Base-by-base conservation (phyloP, 2,329 filamentous ascomycete genomes). In the Aureobasidium lini region DNA sequence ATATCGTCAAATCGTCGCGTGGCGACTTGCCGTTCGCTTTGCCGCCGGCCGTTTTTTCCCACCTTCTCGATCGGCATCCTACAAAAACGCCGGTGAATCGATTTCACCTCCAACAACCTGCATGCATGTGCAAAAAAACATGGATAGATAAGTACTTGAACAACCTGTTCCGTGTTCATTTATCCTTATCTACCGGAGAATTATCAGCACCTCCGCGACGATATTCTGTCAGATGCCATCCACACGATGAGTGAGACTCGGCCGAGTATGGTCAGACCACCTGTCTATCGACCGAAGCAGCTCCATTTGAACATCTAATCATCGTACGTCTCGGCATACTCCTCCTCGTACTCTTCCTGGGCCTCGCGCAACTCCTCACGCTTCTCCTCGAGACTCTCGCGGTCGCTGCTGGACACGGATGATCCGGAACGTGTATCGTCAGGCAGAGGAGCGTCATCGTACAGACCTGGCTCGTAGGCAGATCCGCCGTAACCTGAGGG, bases 271-370 rank as follows among this genome's bases (percentile, higher is more conserved):
- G 37, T 39, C 16, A 23, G 31, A 32, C n/a, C 44, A n/a, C 46
- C 31, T 23, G 9, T 16, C 23, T 23, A 42, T 18, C 28, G 23
- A 18, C 15, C 8, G 13, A 9, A 18, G 23, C 10, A 18, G 15
- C 49, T 52, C 18, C 11, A 23, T 42, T 16, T 16, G 37, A 36
- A 36, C 46, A n/a, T 36, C 59, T 58, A 62, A 37, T 63, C 62
- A 60, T 64, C 65, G 46, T 77, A 77, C 2, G 66, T 68, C 56
- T 77, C 78, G 63, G 79, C 77, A 53, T 79, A 77, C 50, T 75
- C 75, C 66, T 83, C 79, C 49, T 79, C 70, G 59, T 81, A 80
- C 66, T 77, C 77, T 62, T 79, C 71, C 59, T 79, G 74, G 4
- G 78, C 79, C 66, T 84, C 79, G 65, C 83, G 47, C 49, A 60